Evolutionary conservation across 192 early-diverging fungal species (phyloP), one percentile per base, ranked within the genome.

Genomic region (Spizellomyces sp.): DNA sequence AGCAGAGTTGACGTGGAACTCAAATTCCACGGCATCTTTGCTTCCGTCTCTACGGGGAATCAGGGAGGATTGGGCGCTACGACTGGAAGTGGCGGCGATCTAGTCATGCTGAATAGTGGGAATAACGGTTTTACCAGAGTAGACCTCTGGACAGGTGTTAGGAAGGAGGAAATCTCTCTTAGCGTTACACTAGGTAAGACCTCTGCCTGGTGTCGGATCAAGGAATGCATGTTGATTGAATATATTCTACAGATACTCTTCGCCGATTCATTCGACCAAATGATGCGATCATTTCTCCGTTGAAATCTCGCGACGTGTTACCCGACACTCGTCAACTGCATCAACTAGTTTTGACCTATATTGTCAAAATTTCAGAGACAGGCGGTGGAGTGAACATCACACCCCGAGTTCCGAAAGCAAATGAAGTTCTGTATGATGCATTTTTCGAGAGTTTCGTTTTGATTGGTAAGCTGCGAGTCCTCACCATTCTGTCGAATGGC

Each of bases 11-110:
- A 87, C 36, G 73, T 95, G 9, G 81, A 86, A 15, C 48, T 97
- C 10, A 82, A 83, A n/a, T 96, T 98, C 79, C 89, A 90, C 69
- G 94, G 94, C 17, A 83, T 96, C 48, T 78, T 83, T 56, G 44
- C 71, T 5, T 80, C 83, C 4, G 80, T 80, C 15, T 60, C 84
- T 14, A 67, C 79, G 45, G 77, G 77, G 74, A 48, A 68, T 15
- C 48, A 67, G 19, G 70, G 62, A 5, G 54, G 58, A 9, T 63
- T 64, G 48, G 68, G 76, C 47, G 62, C 65, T 3, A 58, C 71
- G 12, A 70, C 5, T 21, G 78, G 73, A 12, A 46, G 63, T 8
- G 67, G 73, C 14, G 77, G 83, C 22, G 77, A 77, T 43, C 62
- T 76, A 2, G 22, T 77, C 48, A 67, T 36, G 22, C 44, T 85